Percentiles rank a stretch among this genome's conserved stretches.
Evolutionary conservation across 768 basidiomycete species (phyloP).

Genomic region (Tylopilus subfusipes): DNA sequence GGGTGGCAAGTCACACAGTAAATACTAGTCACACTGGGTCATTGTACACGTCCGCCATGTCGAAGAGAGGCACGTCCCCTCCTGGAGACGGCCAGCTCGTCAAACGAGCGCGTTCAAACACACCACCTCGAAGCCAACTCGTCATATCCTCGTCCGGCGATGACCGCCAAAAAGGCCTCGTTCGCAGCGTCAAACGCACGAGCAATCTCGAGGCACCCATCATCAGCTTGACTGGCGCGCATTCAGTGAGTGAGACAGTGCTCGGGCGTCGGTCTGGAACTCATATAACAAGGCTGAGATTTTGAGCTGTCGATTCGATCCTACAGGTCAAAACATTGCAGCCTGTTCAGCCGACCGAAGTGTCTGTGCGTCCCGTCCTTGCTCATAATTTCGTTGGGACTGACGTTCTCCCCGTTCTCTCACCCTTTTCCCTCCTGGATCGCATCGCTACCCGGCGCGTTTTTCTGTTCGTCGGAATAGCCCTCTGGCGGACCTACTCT

Average conservation of each 20-base stretch:
- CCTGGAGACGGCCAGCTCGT: constrained; percentile 51
- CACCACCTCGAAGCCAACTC: constrained; percentile 62
- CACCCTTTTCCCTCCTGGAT: not conserved
- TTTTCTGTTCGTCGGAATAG: constrained; percentile 34
- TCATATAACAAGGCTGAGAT: constrained; percentile 65
- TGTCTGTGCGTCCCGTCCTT: constrained; percentile 62
- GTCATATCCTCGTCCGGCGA: constrained; percentile 73
- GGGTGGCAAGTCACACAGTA: too few relatives aligned
- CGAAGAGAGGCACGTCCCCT: constrained; percentile 66
- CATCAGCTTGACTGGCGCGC: constrained; percentile 82
- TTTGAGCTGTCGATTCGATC: constrained; percentile 88
- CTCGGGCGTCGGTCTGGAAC: not conserved
- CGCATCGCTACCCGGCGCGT: not conserved
- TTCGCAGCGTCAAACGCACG: constrained; percentile 87
- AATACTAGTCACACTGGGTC: not conserved
- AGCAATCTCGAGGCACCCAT: constrained; percentile 93
- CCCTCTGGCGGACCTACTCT: constrained; percentile 87
- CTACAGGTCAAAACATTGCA: constrained; percentile 90
- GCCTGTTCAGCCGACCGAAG: constrained; percentile 88
- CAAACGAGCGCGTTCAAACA: constrained; percentile 54
- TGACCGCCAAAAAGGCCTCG: constrained; percentile 71
- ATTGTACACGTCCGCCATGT: constrained; percentile 42
- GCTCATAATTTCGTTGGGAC: not conserved
- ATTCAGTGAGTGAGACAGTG: constrained; percentile 55
- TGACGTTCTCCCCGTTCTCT: not conserved